Evolutionary conservation across 129 eudicot genomes (phyloP), one percentile per base, ranked within the genome.

Genomic region (Flaveria bidentis): DNA sequence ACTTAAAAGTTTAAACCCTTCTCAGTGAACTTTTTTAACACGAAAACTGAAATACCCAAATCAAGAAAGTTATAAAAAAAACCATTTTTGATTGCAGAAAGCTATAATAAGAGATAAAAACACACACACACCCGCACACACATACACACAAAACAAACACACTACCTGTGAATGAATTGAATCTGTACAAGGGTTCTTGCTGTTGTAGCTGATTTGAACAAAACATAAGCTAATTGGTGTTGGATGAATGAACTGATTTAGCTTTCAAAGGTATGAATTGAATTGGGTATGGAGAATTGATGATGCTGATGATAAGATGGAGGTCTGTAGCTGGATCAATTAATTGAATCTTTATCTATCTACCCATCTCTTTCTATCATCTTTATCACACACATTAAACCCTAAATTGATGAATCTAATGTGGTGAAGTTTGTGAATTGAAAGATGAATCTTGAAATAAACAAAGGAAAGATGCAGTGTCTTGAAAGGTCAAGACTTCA

Each of bases 241-340:
- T 30, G 36, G 36, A 44, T 44, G 12, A 10, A 44, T 44, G 47
- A 44, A 44, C 47, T 10, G 10, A 77, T 77, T 58, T 69, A 68
- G 9, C 68, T 25, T 64, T 67, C 50, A 65, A 9, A 68, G 30
- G 47, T 41, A 51, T 77, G 57, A 78, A 69, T 45, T n/a, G 71
- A 28, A 15, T 44, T 26, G 58, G 50, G 69, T 78, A 79, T 79
- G 78, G 79, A 50, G 76, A 28, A 62, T 69, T 78, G 44, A 49
- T 78, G 69, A 17, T 77, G 60, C 51, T 75, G 79, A 75, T 50
- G 81, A 67, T 56, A 46, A 44, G 75, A 80, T 73, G 73, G 53
- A 80, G 75, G 52, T 65, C 63, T 65, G 41, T 73, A 51, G 83
- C 61, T 64, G 74, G 62, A 80, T 73, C 79, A 80, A 80, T 80